A percentile compares a stretch with the other conserved stretches of the same genome.
phyloP scores from a whole-genome alignment of 192 early-diverging fungal genomes.

The Backusella liffmaniae region DNA sequence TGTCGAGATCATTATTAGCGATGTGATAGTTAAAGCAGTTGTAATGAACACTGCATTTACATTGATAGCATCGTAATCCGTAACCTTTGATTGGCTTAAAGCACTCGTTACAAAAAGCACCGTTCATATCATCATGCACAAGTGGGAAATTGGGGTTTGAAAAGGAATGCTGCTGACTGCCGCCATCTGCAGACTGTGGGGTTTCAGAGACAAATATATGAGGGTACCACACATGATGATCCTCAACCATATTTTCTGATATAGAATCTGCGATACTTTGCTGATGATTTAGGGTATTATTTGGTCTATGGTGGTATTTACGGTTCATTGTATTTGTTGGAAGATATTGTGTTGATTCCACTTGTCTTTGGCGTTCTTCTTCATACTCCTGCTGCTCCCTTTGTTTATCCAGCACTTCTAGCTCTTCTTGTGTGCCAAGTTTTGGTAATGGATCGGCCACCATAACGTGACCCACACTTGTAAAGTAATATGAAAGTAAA shows the following conservation, averaged over 20 bases:
- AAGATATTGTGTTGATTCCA: conserved; percentile 5
- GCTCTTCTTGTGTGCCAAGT: conserved; percentile 27
- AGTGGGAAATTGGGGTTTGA: background rate
- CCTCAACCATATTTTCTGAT: conserved; percentile 10
- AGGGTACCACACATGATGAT: conserved; percentile 39
- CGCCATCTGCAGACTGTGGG: background rate
- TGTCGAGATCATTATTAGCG: conserved; percentile 26
- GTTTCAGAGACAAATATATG: conserved; percentile 37
- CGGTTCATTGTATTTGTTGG: background rate
- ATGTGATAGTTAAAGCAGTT: conserved; percentile 45
- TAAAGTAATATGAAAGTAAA: conserved; percentile 44
- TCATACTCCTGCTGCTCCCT: conserved; percentile 22
- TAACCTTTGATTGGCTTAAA: conserved; percentile 43
- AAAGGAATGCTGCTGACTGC: background rate
- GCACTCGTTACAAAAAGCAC: conserved; percentile 35
- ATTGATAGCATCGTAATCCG: conserved; percentile 53
- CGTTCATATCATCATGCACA: conserved; percentile 12
- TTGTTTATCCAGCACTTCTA: conserved; percentile 20
- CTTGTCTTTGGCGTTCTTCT: conserved; percentile 2
- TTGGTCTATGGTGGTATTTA: background rate
- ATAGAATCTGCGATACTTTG: background rate
- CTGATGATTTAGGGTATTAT: background rate
- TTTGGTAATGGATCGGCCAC: conserved; percentile 41
- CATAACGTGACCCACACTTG: conserved; percentile 42
- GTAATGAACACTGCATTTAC: conserved; percentile 48